Evolutionary conservation across 2,329 filamentous ascomycete species (phyloP).

Genomic region (Cladophialophora exuberans): DNA sequence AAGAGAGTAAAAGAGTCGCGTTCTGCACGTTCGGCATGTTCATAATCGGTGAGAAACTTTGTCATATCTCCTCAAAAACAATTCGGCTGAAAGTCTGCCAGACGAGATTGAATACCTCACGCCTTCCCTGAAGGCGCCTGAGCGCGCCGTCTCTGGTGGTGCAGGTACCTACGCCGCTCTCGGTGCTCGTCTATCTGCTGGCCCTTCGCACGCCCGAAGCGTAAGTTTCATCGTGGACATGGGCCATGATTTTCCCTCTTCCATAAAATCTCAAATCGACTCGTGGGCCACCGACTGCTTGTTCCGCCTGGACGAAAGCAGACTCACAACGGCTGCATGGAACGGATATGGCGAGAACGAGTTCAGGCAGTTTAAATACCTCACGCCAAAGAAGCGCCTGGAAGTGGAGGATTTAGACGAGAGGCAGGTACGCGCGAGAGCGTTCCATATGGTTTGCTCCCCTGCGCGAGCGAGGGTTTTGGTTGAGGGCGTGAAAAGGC

Average conservation of each 20-base stretch:
- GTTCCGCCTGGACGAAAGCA: slow-evolving; percentile 65
- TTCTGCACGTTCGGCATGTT: slow-evolving; percentile 75
- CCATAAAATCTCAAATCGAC: slow-evolving; percentile 65
- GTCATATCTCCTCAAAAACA: too few relatives aligned
- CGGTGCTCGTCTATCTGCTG: slow-evolving; percentile 85
- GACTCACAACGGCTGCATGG: slow-evolving; percentile 86
- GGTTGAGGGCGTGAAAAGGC: slow-evolving; percentile 68
- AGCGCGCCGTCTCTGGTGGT: slow-evolving; percentile 80
- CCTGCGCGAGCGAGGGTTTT: slow-evolving; percentile 76
- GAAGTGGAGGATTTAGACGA: slow-evolving; percentile 71
- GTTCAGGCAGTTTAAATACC: slow-evolving; percentile 81
- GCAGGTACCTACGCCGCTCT: slow-evolving; percentile 85
- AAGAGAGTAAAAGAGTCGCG: slow-evolving; percentile 47
- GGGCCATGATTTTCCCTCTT: slow-evolving; percentile 80
- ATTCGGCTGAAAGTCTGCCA: too few relatives aligned
- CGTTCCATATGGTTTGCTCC: slow-evolving; percentile 87
- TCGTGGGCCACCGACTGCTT: slow-evolving; percentile 77
- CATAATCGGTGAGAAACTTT: slow-evolving; percentile 56
- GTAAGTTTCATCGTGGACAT: slow-evolving; percentile 92
- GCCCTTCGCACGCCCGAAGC: slow-evolving; percentile 63
- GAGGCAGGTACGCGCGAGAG: slow-evolving; percentile 69
- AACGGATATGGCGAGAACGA: slow-evolving; percentile 80
- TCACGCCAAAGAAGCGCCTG: slow-evolving; percentile 82
- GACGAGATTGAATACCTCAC: slow-evolving; percentile 89
- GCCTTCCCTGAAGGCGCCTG: slow-evolving; percentile 61